phyloP scores from a whole-genome alignment of 176 grass and related monocot species.

The Microstegium vimineum region DNA sequence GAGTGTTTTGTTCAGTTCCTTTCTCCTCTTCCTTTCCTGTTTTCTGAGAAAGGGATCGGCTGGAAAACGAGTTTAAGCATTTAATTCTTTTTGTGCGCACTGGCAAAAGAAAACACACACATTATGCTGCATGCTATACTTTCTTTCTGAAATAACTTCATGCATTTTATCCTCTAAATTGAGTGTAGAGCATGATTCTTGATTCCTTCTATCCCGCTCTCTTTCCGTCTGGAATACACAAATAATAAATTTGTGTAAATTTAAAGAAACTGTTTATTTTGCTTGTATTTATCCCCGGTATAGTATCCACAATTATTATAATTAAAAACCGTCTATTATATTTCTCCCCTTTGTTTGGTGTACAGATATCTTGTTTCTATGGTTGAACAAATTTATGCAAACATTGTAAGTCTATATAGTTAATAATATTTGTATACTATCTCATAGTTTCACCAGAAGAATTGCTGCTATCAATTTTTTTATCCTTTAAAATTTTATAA shows the following conservation, averaged over 20 bases:
- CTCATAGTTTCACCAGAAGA: background rate
- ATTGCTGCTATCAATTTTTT: background rate
- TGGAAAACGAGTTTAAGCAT: slow-evolving; percentile 39
- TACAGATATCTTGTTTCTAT: background rate
- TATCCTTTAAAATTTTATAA: no score
- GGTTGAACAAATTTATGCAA: background rate
- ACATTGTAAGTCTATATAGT: background rate
- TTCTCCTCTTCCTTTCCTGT: background rate
- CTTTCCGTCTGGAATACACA: background rate
- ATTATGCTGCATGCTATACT: background rate
- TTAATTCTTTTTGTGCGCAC: slow-evolving; percentile 17
- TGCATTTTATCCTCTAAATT: background rate
- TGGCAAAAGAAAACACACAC: background rate
- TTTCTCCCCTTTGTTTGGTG: background rate
- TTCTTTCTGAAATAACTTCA: background rate
- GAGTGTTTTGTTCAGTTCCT: slow-evolving; percentile 13
- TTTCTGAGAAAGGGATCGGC: slow-evolving; percentile 22
- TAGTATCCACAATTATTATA: background rate
- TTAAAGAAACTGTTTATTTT: background rate
- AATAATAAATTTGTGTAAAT: background rate
- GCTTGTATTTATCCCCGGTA: background rate
- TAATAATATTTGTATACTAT: background rate
- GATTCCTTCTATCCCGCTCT: background rate
- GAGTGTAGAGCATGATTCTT: background rate
- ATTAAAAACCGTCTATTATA: background rate